Evolutionary conservation across 805 yeast species (phyloP), one percentile per base, ranked within the genome.

Genomic region (Wickerhamiella azyma): DNA sequence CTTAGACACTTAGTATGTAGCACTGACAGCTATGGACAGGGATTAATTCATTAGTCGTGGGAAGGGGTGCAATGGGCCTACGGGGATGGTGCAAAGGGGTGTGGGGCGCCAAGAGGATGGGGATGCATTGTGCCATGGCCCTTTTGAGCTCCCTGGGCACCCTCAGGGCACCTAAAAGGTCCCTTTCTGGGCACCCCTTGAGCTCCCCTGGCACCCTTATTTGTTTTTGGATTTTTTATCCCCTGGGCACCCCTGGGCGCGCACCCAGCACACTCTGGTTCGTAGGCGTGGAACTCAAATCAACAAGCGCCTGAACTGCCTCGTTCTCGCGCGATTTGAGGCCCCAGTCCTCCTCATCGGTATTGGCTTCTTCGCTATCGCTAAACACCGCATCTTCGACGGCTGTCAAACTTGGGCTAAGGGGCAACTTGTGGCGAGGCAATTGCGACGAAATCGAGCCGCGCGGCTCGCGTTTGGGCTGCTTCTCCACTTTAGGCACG

Each of bases 311-410:
- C 52, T 70, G 69, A 3, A 79, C 79, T 2, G 85, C 85, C 47
- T 73, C 73, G 57, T 74, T 77, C 54, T 70, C 75, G 37, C 62
- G 54, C 37, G 75, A 67, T 33, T 96, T 96, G 45, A 88, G 80
- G 0, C 85, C 66, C 98, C 98, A 89, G 63, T 89, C 97, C 63
- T 89, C 98, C 59, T 89, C 97, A 62, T 89, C 98, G 0, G 98
- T 89, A 57, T 85, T 94, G 24, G 49, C 52, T 26, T 51, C 55
- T 17, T 53, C 60, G 17, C 50, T 53, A 26, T 57, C 59, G 50
- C 45, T 41, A 17, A 41, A 46, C 41, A 43, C 43, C 2, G 42
- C 45, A 32, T 52, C 54, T 28, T 59, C 60, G 29, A 57, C 57
- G 9, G 53, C 59, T 30, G 53, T 18, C 39, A 64, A 59, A 42